Evolutionary conservation across 2,329 filamentous ascomycete species (phyloP).

Genomic region (Erysiphe pulchra): DNA sequence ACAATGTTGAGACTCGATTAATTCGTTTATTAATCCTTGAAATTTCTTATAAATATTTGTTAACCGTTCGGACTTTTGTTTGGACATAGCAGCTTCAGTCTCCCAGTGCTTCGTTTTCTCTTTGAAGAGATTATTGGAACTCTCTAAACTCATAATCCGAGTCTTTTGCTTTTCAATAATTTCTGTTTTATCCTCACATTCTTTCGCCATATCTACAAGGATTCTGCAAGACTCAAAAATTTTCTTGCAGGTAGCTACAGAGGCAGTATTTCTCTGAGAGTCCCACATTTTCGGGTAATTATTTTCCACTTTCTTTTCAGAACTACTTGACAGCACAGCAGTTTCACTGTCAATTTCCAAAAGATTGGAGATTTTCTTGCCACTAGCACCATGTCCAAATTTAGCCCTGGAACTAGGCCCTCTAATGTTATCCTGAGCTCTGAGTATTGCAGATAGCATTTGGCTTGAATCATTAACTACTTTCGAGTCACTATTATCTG

Average conservation of each 20-base stretch:
- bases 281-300: neutral
- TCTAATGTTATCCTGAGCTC: too few species aligned
- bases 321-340: neutral
- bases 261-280: neutral
- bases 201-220: neutral
- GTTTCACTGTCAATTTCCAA: neutral
- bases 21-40: conserved; percentile 13
- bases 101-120: conserved; percentile 2
- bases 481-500: too few species aligned
- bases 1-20: conserved; percentile 8
- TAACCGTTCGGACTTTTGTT: conserved; percentile 7
- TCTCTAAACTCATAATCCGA: conserved; percentile 5
- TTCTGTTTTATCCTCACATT: neutral
- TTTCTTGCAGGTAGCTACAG: neutral
- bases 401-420: too few species aligned
- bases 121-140: conserved; percentile 1
- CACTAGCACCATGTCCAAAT: neutral
- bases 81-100: conserved; percentile 5
- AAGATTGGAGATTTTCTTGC: neutral
- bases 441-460: too few species aligned
- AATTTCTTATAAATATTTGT: conserved; percentile 9
- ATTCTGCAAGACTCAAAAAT: neutral
- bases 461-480: too few species aligned
- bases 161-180: conserved; percentile 2
- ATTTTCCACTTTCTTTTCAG: neutral